These are phyloP conservation scores for Aspergillus sp. DNA, from an alignment of 2,329 filamentous ascomycete species.

Conservation along the genomic window DNA sequence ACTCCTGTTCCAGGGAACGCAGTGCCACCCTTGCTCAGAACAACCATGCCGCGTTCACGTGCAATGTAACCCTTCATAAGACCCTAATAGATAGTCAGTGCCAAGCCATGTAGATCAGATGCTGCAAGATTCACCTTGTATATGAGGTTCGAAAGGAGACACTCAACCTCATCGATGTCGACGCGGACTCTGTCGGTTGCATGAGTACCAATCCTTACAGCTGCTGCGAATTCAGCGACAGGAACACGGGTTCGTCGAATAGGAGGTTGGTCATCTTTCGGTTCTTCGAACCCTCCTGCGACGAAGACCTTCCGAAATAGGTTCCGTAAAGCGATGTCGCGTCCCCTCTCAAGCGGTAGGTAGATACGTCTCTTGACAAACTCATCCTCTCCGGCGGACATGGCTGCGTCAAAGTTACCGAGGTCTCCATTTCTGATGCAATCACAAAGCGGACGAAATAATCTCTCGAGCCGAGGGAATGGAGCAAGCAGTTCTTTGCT, in stretches of 20 bases:
- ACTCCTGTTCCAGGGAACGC: constrained; percentile 88
- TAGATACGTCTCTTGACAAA: constrained; percentile 93
- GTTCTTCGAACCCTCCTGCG: constrained; percentile 70
- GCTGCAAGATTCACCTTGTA: constrained; percentile 69
- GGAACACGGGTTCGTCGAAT: constrained; percentile 67
- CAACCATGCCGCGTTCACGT: constrained; percentile 79
- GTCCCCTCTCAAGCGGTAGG: constrained; percentile 82
- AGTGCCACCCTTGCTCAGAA: constrained; percentile 76
- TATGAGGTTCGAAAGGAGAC: constrained; percentile 89
- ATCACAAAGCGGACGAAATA: constrained; percentile 70
- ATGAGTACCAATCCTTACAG: constrained; percentile 64
- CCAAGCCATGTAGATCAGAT: neutral
- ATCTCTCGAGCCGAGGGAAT: constrained; percentile 66
- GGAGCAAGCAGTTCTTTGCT: constrained; percentile 62
- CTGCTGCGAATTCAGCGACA: constrained; percentile 76
- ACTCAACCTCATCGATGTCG: constrained; percentile 91
- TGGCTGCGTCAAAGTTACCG: constrained; percentile 71
- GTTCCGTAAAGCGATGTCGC: constrained; percentile 88
- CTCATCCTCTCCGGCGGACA: constrained; percentile 77
- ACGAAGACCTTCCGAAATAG: constrained; percentile 87
- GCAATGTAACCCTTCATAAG: constrained; percentile 98
- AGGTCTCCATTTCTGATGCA: constrained; percentile 82
- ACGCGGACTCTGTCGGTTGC: constrained; percentile 50
- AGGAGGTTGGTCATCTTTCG: constrained; percentile 60
- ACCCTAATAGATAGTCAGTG: constrained; percentile 50